Conservation (phyloP, 108 stramenopile genomes). For the Fragilariopsis cylindrus region DNA sequence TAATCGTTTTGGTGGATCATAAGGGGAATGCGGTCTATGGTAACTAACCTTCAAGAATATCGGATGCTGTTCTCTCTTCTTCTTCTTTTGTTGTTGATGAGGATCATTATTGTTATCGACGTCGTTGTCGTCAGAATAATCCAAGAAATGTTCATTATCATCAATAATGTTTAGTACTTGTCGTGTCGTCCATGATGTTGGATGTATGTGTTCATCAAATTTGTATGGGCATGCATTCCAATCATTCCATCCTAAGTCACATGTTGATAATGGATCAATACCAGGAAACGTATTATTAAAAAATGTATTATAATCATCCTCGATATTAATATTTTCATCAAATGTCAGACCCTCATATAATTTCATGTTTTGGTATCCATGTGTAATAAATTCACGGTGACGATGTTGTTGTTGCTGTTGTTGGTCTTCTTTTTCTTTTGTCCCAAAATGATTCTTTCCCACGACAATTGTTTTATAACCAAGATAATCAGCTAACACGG, state of each 20-base stretch:
- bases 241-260: conserved; percentile 37
- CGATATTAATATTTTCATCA: background rate
- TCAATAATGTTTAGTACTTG: background rate
- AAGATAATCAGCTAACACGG: conserved; percentile 2
- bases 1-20: conserved; percentile 45
- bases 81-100: too few relatives aligned
- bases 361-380: conserved; percentile 28
- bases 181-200: conserved; percentile 42
- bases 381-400: conserved; percentile 1
- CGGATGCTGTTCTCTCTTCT: background rate
- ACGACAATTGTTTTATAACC: conserved; percentile 25
- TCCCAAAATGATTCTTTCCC: conserved; percentile 52
- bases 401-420: background rate
- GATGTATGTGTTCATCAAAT: conserved; percentile 41
- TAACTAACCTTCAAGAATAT: conserved; percentile 44
- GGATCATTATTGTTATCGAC: background rate
- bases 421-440: background rate
- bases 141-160: background rate
- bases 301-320: conserved; percentile 38
- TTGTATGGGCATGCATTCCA: conserved; percentile 38
- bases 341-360: conserved; percentile 36
- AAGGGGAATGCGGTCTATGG: conserved; percentile 49
- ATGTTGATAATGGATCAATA: conserved; percentile 33
- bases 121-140: background rate
- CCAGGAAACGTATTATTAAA: conserved; percentile 24